phyloP scores from a whole-genome alignment of 1,139 yeast species.

The Suhomyces choctaworum region DNA sequence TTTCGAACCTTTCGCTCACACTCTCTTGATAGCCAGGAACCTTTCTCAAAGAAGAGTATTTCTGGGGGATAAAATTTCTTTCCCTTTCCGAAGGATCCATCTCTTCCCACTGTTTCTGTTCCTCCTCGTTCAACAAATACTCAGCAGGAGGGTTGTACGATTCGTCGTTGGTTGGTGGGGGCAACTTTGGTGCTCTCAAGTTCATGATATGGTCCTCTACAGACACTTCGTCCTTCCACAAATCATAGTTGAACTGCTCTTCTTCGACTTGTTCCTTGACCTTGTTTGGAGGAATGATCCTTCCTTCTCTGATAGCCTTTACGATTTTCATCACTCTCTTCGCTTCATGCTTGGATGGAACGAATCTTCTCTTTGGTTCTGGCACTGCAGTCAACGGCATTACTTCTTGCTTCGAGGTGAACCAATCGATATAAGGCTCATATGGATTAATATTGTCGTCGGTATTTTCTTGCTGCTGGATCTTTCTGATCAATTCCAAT shows the following conservation, averaged over 20 bases:
- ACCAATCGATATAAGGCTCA: constrained; percentile 95
- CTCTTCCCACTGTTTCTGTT: constrained; percentile 68
- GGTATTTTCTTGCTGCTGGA: constrained; percentile 82
- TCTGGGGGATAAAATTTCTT: constrained; percentile 77
- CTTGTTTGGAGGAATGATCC: constrained; percentile 75
- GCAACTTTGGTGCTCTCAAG: constrained; percentile 88
- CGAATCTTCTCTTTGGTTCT: constrained; percentile 95
- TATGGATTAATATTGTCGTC: constrained; percentile 83
- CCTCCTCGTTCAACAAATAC: constrained; percentile 79
- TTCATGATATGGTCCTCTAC: constrained; percentile 76
- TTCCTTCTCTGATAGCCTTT: constrained; percentile 92
- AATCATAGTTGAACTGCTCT: constrained; percentile 60
- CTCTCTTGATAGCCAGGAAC: constrained; percentile 92
- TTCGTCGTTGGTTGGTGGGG: constrained; percentile 97
- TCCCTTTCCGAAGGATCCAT: constrained; percentile 79
- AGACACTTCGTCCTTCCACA: constrained; percentile 77
- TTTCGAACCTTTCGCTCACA: constrained; percentile 87
- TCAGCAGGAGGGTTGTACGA: constrained; percentile 98
- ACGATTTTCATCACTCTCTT: constrained; percentile 95
- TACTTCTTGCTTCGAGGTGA: constrained; percentile 78
- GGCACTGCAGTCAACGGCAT: constrained; percentile 94
- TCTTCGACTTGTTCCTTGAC: constrained; percentile 53
- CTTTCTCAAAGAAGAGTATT: constrained; percentile 76
- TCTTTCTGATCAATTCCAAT: constrained; percentile 80
- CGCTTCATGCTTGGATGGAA: constrained; percentile 96